phyloP scores from a whole-genome alignment of 2,329 filamentous ascomycete species.

The Aspergillus caelatus region DNA sequence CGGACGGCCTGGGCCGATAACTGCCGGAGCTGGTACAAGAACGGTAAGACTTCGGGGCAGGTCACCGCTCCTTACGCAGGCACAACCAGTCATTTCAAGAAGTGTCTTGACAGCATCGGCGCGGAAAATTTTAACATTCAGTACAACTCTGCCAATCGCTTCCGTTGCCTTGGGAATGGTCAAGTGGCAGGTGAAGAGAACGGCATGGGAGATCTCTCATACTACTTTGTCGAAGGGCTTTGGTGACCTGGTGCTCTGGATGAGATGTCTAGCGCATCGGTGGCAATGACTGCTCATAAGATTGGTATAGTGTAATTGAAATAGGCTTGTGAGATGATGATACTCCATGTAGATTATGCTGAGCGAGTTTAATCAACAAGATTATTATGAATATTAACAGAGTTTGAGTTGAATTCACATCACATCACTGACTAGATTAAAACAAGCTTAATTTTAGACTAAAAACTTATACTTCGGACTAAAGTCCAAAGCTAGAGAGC shows the following conservation, averaged over 20 bases:
- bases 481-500: not conserved
- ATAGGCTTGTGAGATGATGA: not conserved
- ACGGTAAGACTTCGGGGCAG: conserved; percentile 19
- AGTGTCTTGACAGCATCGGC: conserved; percentile 21
- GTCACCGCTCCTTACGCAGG: conserved; percentile 21
- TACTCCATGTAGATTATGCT: no score
- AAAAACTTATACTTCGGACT: no score
- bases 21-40: conserved; percentile 3
- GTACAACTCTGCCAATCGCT: conserved; percentile 22
- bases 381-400: no score
- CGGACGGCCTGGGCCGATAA: conserved; percentile 31
- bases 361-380: no score
- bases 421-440: no score
- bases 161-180: conserved; percentile 23
- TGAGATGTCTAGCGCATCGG: not conserved
- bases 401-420: no score
- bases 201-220: conserved; percentile 26
- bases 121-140: conserved; percentile 26
- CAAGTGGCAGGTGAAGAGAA: conserved; percentile 38
- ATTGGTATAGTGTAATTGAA: not conserved
- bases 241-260: not conserved
- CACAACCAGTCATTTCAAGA: conserved; percentile 18
- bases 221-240: conserved; percentile 1
- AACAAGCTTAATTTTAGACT: no score
- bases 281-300: not conserved